These are phyloP conservation scores for Dictyostelium firmibasis DNA, from an alignment of 78 protist species.

Conservation along the genomic window DNA sequence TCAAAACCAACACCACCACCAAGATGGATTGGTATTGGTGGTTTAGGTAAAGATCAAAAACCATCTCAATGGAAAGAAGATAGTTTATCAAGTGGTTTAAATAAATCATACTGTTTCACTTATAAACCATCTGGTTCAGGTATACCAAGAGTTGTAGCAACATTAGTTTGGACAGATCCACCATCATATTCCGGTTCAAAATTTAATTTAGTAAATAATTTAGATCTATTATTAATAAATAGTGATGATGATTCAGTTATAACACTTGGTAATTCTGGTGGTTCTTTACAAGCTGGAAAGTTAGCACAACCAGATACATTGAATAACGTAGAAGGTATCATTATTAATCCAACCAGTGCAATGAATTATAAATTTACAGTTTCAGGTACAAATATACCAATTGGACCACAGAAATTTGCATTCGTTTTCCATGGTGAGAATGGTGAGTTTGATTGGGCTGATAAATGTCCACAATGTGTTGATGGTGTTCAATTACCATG, in stretches of 20 bases:
- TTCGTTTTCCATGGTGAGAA: conserved; percentile 48
- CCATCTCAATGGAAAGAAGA: conserved; percentile 9
- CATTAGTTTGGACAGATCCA: conserved; percentile 92
- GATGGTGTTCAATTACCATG: conserved; percentile 10
- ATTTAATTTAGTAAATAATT: conserved; percentile 83
- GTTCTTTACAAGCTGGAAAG: neutral
- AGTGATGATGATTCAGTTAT: neutral
- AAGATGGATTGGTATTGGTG: conserved; percentile 40
- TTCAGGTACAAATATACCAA: conserved; percentile 9
- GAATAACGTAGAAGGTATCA: conserved; percentile 86
- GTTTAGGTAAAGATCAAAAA: neutral
- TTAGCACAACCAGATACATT: neutral
- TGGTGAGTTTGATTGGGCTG: conserved; percentile 19
- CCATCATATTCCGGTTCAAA: conserved; percentile 51
- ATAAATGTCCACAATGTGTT: conserved; percentile 50
- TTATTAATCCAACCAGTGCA: neutral
- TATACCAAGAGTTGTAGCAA: conserved; percentile 58
- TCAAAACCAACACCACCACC: neutral
- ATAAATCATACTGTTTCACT: conserved; percentile 5
- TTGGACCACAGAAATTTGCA: conserved; percentile 52
- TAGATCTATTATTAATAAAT: conserved; percentile 56
- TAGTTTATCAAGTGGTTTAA: neutral
- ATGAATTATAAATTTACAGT: conserved; percentile 5
- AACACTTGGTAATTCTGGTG: neutral
- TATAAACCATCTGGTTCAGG: neutral